Conservation (phyloP, 164 flowering plant genomes). For the Buxus sempervirens region DNA sequence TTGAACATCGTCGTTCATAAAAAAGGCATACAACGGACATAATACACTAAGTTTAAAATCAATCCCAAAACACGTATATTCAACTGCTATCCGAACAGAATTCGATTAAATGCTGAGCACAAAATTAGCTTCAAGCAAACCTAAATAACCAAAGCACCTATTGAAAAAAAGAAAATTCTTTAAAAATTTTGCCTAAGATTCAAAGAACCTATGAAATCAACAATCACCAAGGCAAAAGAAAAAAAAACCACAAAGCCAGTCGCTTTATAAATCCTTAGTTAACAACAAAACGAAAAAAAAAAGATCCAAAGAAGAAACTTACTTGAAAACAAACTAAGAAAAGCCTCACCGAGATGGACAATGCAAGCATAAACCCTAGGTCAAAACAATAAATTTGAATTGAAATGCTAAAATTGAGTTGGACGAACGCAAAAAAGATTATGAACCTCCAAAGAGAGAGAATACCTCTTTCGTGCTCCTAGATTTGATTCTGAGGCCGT, state of each 20-base stretch:
- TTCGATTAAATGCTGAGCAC: neutral
- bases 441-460: no score
- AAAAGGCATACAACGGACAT: neutral
- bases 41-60: neutral
- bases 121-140: neutral
- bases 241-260: neutral
- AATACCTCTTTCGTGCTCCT: no score
- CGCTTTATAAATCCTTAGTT: neutral
- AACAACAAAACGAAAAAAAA: slow-evolving; percentile 5
- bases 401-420: neutral
- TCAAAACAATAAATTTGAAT: neutral
- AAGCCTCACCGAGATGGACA: neutral
- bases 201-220: neutral
- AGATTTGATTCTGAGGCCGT: no score
- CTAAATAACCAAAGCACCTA: neutral
- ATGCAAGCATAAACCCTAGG: neutral
- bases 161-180: neutral
- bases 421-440: neutral
- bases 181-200: neutral
- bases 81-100: neutral
- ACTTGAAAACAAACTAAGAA: neutral
- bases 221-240: no score
- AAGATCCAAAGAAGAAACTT: neutral
- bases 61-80: neutral
- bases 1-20: slow-evolving; percentile 3